These are phyloP conservation scores for Pseudogymnoascus sp. DNA, from an alignment of 2,329 filamentous ascomycete species.

Conservation along the genomic window DNA sequence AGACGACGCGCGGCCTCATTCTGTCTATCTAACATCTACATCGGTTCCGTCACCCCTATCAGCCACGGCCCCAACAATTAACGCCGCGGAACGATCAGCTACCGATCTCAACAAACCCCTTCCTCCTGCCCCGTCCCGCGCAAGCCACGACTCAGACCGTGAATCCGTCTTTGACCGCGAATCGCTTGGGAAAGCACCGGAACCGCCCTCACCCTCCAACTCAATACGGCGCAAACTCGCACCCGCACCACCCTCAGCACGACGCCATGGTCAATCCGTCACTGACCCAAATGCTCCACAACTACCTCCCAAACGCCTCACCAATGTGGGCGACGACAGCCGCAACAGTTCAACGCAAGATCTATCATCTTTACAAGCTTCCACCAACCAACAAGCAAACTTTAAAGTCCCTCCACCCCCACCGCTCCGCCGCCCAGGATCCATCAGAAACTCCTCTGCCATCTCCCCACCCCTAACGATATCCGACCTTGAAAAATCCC, in stretches of 20 bases:
- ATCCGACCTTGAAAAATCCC: conserved; percentile 11
- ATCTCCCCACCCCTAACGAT: conserved; percentile 23
- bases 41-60: conserved; percentile 19
- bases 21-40: conserved; percentile 8
- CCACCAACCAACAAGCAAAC: conserved; percentile 12
- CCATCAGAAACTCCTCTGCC: conserved; percentile 18
- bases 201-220: conserved; percentile 30
- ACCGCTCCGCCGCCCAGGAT: conserved; percentile 24
- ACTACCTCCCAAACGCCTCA: conserved; percentile 20
- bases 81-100: conserved; percentile 30
- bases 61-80: conserved; percentile 16
- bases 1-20: conserved; percentile 24
- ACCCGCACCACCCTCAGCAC: conserved; percentile 34
- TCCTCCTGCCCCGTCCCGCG: conserved; percentile 43
- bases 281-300: conserved; percentile 23
- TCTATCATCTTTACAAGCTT: conserved; percentile 16
- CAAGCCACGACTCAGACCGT: conserved; percentile 32
- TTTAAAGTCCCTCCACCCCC: conserved; percentile 27
- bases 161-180: conserved; percentile 48
- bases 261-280: conserved; percentile 26
- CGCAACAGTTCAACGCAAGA: conserved; percentile 10
- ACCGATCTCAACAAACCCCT: conserved; percentile 56
- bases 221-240: conserved; percentile 28
- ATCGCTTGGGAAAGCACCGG: conserved; percentile 43
- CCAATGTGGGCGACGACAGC: conserved; percentile 25